Evolutionary conservation across 2,329 filamentous ascomycete species (phyloP).

Genomic region (Exutisphaerella laricina): DNA sequence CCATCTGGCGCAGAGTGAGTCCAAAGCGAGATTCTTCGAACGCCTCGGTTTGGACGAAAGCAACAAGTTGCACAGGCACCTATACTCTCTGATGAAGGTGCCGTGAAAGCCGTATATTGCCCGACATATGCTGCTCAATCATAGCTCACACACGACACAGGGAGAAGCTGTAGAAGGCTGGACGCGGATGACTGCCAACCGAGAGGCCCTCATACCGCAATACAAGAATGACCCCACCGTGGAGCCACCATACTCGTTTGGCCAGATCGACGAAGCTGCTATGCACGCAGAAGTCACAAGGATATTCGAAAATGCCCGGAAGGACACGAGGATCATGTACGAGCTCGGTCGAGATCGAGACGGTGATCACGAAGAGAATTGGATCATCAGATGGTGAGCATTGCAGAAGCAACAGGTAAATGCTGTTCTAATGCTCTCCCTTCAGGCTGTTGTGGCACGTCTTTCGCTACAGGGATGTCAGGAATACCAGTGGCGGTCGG

Average conservation of each 20-base stretch:
- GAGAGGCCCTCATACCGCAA: slow-evolving; percentile 17
- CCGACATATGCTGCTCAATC: neutral
- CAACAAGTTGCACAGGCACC: slow-evolving; percentile 27
- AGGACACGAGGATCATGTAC: slow-evolving; percentile 37
- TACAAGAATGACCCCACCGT: slow-evolving; percentile 11
- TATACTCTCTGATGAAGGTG: slow-evolving; percentile 41
- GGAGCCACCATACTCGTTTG: slow-evolving; percentile 32
- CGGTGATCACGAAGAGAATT: slow-evolving; percentile 38
- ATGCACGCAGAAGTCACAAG: slow-evolving; percentile 38
- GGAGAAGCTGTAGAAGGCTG: slow-evolving; percentile 37
- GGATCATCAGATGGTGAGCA: slow-evolving; percentile 42
- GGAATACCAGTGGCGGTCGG: slow-evolving; percentile 23
- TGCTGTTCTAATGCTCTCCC: too few species aligned
- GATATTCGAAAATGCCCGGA: slow-evolving; percentile 35
- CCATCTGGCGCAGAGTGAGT: slow-evolving; percentile 37
- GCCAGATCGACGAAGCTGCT: slow-evolving; percentile 42
- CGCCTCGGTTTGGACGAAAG: slow-evolving; percentile 37
- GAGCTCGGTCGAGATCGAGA: slow-evolving; percentile 36
- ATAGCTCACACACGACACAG: slow-evolving; percentile 22
- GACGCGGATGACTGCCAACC: slow-evolving; percentile 36
- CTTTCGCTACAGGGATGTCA: slow-evolving; percentile 40
- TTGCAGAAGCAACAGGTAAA: too few species aligned
- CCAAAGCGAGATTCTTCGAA: slow-evolving; percentile 38
- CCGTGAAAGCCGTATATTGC: neutral
- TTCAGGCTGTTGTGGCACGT: slow-evolving; percentile 36